Conservation (phyloP, 2,329 filamentous ascomycete genomes). For the Xenoacremonium recifei region DNA sequence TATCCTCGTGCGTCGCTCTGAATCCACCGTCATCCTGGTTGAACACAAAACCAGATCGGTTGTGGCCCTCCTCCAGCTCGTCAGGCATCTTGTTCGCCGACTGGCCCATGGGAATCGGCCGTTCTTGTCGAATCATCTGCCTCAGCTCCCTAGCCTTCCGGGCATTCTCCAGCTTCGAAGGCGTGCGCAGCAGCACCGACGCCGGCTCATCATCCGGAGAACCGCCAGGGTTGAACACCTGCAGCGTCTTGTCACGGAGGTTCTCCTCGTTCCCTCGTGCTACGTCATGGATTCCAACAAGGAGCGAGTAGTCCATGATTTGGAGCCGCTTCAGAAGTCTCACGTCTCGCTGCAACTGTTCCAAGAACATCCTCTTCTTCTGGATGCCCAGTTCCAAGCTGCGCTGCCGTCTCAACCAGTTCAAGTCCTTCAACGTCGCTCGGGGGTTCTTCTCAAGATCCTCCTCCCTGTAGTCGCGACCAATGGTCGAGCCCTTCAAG, state of each 20-base stretch:
- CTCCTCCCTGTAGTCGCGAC: slow-evolving; percentile 86
- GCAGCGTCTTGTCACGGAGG: slow-evolving; percentile 80
- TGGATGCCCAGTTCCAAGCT: slow-evolving; percentile 84
- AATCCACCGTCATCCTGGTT: slow-evolving; percentile 94
- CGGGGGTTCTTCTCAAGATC: slow-evolving; percentile 84
- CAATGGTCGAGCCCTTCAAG: slow-evolving; percentile 92
- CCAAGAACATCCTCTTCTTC: slow-evolving; percentile 85
- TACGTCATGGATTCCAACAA: slow-evolving; percentile 91
- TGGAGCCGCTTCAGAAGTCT: slow-evolving; percentile 80
- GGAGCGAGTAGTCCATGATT: slow-evolving; percentile 98
- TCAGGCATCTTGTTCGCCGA: slow-evolving; percentile 85
- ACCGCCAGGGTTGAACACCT: slow-evolving; percentile 90
- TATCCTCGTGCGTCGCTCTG: slow-evolving; percentile 87
- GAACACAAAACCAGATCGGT: slow-evolving; percentile 73
- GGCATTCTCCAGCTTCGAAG: slow-evolving; percentile 88
- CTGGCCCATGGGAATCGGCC: slow-evolving; percentile 88
- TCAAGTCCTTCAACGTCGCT: slow-evolving; percentile 93
- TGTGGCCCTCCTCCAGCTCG: slow-evolving; percentile 73
- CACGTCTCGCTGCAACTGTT: slow-evolving; percentile 87
- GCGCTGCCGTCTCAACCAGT: slow-evolving; percentile 86
- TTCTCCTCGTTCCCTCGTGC: slow-evolving; percentile 94
- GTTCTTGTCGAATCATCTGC: slow-evolving; percentile 88
- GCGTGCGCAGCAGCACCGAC: slow-evolving; percentile 76
- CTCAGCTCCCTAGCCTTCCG: slow-evolving; percentile 88
- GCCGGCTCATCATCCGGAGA: slow-evolving; percentile 57